Percentiles rank a stretch among this genome's conserved stretches.
These are phyloP conservation scores for Starmerella gropengiesseri DNA, from an alignment of 805 yeast species.

Conservation along the genomic window DNA sequence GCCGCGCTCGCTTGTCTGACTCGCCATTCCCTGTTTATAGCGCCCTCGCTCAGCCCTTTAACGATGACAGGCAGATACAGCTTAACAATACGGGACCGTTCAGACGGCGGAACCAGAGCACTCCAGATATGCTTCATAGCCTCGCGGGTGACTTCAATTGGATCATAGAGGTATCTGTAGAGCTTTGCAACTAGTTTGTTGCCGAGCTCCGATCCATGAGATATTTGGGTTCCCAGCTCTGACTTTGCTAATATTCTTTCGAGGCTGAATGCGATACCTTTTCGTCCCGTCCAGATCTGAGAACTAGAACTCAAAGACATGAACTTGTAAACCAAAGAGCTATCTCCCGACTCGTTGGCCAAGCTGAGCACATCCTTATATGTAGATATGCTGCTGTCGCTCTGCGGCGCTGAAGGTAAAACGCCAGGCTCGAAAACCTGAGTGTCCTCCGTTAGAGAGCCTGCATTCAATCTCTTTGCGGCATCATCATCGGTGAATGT, in stretches of 20 bases:
- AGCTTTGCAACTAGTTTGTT: slow-evolving; percentile 65
- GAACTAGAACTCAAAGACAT: slow-evolving; percentile 86
- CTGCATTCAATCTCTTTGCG: slow-evolving; percentile 39
- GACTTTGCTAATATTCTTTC: slow-evolving; percentile 75
- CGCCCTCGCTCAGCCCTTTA: slow-evolving; percentile 50
- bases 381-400: slow-evolving; percentile 46
- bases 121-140: slow-evolving; percentile 89
- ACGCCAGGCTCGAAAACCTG: slow-evolving; percentile 76
- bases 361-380: slow-evolving; percentile 78
- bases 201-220: slow-evolving; percentile 42
- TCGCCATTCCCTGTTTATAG: slow-evolving; percentile 85
- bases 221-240: slow-evolving; percentile 47
- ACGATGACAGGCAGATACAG: slow-evolving; percentile 49
- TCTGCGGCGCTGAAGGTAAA: slow-evolving; percentile 65
- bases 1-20: slow-evolving; percentile 76
- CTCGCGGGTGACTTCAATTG: slow-evolving; percentile 57
- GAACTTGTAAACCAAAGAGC: slow-evolving; percentile 83
- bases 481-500: slow-evolving; percentile 67
- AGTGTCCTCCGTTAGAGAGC: slow-evolving; percentile 67
- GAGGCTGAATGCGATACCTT: slow-evolving; percentile 88
- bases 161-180: slow-evolving; percentile 77
- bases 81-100: slow-evolving; percentile 44
- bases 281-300: slow-evolving; percentile 81
- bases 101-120: slow-evolving; percentile 38
- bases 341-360: slow-evolving; percentile 94